A percentile compares a stretch with the other conserved stretches of the same genome.
phyloP scores from a whole-genome alignment of 2,329 filamentous ascomycete genomes.

The Fusarium metavorans region DNA sequence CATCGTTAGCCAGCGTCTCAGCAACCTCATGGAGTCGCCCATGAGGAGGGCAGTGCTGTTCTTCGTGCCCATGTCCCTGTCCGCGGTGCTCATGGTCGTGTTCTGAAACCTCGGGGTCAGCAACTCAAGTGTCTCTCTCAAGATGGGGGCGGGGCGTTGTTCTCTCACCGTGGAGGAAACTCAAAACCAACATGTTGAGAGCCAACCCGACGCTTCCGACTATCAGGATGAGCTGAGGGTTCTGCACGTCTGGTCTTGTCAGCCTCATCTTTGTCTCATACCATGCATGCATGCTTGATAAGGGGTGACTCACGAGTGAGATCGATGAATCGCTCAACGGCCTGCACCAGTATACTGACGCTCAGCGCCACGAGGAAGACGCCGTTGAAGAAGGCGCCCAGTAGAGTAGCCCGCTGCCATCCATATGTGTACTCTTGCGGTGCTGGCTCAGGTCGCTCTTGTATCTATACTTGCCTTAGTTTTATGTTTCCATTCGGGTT shows the following conservation, averaged over 20 bases:
- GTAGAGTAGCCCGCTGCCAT: constrained; percentile 79
- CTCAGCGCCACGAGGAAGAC: constrained; percentile 79
- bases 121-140: not conserved
- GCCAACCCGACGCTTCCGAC: constrained; percentile 75
- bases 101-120: constrained; percentile 28
- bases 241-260: constrained; percentile 64
- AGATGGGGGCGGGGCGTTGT: not conserved
- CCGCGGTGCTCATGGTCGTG: constrained; percentile 55
- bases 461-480: constrained; percentile 57
- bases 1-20: constrained; percentile 15
- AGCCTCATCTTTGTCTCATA: constrained; percentile 21
- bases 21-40: constrained; percentile 13
- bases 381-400: constrained; percentile 86
- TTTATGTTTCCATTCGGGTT: not conserved
- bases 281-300: not conserved
- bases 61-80: constrained; percentile 41
- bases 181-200: constrained; percentile 75
- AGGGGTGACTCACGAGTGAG: constrained; percentile 59
- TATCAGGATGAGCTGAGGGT: constrained; percentile 75
- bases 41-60: constrained; percentile 11
- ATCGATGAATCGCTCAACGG: constrained; percentile 76
- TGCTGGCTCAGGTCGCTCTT: constrained; percentile 63
- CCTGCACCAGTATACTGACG: constrained; percentile 78
- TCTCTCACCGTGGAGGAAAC: constrained; percentile 72
- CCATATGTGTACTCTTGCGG: constrained; percentile 71